Evolutionary conservation across 306 rosid species (phyloP), one percentile per base, ranked within the genome.

Genomic region (Notholithocarpus densiflorus): DNA sequence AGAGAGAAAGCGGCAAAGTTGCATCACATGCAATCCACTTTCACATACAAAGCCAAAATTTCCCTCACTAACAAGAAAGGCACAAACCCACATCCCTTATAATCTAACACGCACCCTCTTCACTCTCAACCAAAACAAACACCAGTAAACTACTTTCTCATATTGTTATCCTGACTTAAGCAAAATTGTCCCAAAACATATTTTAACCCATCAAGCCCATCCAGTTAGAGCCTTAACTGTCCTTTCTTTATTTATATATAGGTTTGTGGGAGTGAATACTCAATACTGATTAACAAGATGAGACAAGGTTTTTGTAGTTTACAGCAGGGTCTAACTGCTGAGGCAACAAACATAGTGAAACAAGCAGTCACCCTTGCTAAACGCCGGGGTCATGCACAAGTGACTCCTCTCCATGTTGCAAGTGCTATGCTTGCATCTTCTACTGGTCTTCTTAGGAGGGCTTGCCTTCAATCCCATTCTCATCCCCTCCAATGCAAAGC

Each of bases 21-120:
- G 60, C 77, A 57, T 83, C 87, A 80, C 89, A 82, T 86, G 87
- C 79, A 43, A 60, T 73, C 82, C 81, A 86, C 86, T 82, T 79
- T 79, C 61, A 73, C 76, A 71, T 37, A 65, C 78, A 86, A 83
- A 86, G 89, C 91, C 92, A 93, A 90, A 89, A 87, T 86, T 91
- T 90, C 92, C 98, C 97, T 93, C 97, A 78, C 91, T 84, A 77
- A 85, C 95, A 93, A 91, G 98, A 91, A 93, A 93, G 86, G 98
- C 89, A 93, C 97, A 89, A 90, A 73, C 87, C 72, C 77, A 64
- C 82, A 81, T 76, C 84, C 86, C 80, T 80, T 82, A 86, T 64
- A 81, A 87, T 78, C 84, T 75, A 59, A 53, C 85, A 32, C 78
- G 5, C 34, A 21, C 23, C 56, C 68, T 76, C 80, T 70, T 21